Evolutionary conservation across 192 early-diverging fungal species (phyloP).

Genomic region (Backusella tarrabulga): DNA sequence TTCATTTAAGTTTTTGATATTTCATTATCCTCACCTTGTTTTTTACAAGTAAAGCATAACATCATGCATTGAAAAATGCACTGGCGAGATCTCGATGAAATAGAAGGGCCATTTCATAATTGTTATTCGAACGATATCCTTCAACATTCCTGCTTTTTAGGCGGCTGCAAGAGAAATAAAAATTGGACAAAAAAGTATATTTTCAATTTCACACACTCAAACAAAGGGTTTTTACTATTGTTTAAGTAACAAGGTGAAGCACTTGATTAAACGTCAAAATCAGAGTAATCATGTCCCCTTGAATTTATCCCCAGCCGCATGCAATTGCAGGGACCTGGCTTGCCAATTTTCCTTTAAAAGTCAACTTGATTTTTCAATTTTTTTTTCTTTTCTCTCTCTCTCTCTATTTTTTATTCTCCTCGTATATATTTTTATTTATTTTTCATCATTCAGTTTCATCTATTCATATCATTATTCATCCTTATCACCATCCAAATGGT

Average conservation of each 20-base stretch:
- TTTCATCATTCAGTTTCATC: neutral
- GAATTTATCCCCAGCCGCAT: neutral
- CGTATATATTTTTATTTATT: neutral
- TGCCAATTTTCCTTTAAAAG: neutral
- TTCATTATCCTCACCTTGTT: no score
- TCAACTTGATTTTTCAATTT: neutral
- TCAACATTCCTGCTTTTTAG: no score
- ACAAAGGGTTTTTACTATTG: no score
- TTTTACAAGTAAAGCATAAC: no score
- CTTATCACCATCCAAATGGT: neutral
- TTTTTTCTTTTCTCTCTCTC: neutral
- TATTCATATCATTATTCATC: neutral
- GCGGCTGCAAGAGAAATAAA: no score
- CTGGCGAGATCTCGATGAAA: no score
- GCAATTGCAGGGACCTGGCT: constrained; percentile 5
- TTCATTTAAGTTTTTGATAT: no score
- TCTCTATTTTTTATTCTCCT: neutral
- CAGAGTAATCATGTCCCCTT: neutral
- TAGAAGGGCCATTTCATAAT: no score
- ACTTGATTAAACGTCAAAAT: neutral
- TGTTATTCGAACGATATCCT: no score
- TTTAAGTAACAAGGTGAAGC: neutral
- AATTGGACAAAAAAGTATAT: no score
- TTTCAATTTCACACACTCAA: no score
- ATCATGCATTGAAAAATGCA: no score